Percentiles rank a stretch among this genome's conserved stretches.
phyloP scores from a whole-genome alignment of 2,329 filamentous ascomycete genomes.

The Xylariaceae sp. region DNA sequence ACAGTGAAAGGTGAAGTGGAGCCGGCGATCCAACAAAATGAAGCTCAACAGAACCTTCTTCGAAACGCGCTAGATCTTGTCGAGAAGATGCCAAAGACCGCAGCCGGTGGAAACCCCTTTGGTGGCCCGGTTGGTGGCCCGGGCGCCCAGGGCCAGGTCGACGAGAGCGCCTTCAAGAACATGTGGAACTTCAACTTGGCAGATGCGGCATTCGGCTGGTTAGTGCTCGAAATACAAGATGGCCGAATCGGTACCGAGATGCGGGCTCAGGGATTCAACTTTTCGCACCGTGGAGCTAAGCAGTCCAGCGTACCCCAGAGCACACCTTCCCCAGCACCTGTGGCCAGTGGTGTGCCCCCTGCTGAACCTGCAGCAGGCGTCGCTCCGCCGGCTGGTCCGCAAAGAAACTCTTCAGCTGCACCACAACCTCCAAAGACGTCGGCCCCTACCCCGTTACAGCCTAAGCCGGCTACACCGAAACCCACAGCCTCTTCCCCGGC shows the following conservation, averaged over 20 bases:
- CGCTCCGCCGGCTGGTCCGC: constrained; percentile 38
- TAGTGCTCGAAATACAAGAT: constrained; percentile 92
- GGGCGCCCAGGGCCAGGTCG: constrained; percentile 79
- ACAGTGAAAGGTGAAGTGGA: constrained; percentile 96
- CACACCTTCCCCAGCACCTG: constrained; percentile 42
- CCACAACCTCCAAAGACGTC: constrained; percentile 48
- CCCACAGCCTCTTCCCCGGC: constrained; percentile 45
- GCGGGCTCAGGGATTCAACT: constrained; percentile 98
- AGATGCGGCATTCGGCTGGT: constrained; percentile 94
- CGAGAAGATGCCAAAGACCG: constrained; percentile 96
- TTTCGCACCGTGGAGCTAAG: constrained; percentile 91
- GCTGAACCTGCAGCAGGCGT: constrained; percentile 34
- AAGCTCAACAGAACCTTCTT: constrained; percentile 88
- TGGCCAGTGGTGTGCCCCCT: constrained; percentile 35
- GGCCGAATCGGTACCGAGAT: constrained; percentile 98
- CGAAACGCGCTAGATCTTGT: constrained; percentile 91
- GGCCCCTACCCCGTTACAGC: constrained; percentile 45
- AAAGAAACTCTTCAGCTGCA: constrained; percentile 37
- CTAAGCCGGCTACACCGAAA: constrained; percentile 53
- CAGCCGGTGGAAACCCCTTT: constrained; percentile 95
- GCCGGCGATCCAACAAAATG: constrained; percentile 89
- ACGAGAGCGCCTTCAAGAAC: constrained; percentile 99
- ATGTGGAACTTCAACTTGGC: constrained; percentile 99
- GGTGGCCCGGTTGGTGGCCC: constrained; percentile 79
- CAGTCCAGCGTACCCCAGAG: constrained; percentile 51